These are phyloP conservation scores for Leccinum griseonigrum DNA, from an alignment of 1,284 basidiomycete species.

Conservation along the genomic window DNA sequence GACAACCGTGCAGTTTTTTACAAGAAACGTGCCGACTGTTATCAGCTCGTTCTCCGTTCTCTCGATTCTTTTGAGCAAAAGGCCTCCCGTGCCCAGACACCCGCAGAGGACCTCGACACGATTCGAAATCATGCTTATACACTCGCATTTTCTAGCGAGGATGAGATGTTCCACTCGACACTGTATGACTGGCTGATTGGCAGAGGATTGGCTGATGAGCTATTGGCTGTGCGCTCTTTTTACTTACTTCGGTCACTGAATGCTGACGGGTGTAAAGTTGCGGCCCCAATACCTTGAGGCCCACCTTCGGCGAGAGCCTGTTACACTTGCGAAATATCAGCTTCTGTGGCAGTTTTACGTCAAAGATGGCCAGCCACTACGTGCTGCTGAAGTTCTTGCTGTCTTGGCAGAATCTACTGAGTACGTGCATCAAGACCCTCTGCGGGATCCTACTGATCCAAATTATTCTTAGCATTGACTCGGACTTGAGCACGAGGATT, in stretches of 20 bases:
- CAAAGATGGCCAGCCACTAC: constrained; percentile 80
- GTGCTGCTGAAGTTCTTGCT: constrained; percentile 87
- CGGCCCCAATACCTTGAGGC: constrained; percentile 83
- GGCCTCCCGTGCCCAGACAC: constrained; percentile 28
- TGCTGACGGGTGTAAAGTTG: constrained; percentile 49
- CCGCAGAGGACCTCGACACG: constrained; percentile 57
- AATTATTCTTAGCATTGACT: constrained; percentile 50
- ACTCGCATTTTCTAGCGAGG: constrained; percentile 79
- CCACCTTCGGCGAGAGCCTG: constrained; percentile 83
- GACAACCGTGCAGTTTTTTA: constrained; percentile 63
- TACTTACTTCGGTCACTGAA: constrained; percentile 6
- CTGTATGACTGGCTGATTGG: constrained; percentile 93
- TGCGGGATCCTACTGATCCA: background rate
- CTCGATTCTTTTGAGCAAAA: constrained; percentile 78
- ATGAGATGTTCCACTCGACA: constrained; percentile 93
- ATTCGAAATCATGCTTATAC: constrained; percentile 76
- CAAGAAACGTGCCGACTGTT: constrained; percentile 72
- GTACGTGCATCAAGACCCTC: constrained; percentile 43
- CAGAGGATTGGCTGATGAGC: constrained; percentile 79
- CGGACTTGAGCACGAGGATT: constrained; percentile 71
- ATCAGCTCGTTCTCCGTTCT: constrained; percentile 81
- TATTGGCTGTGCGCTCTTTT: constrained; percentile 71
- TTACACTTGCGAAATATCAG: constrained; percentile 80
- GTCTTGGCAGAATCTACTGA: constrained; percentile 83
- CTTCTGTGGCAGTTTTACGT: constrained; percentile 97